phyloP scores from a whole-genome alignment of 768 basidiomycete genomes.

The Boletus sp. region DNA sequence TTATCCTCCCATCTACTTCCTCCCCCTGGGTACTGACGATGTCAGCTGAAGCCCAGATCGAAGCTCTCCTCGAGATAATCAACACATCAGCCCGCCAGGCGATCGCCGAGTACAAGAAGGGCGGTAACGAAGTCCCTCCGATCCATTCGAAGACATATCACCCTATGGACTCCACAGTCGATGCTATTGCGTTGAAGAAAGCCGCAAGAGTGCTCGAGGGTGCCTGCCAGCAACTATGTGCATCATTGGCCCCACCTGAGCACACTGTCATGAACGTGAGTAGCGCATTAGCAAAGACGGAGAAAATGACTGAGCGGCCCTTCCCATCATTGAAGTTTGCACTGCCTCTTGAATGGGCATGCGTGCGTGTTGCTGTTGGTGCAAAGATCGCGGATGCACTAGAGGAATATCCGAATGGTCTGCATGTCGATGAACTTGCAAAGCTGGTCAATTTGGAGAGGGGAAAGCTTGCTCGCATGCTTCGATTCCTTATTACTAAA shows the following conservation, averaged over 20 bases:
- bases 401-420: conserved; percentile 8
- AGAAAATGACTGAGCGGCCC: not conserved
- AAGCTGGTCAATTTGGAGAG: conserved; percentile 22
- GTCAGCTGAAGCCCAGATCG: conserved; percentile 15
- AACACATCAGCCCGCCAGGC: conserved; percentile 26
- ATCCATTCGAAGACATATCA: conserved; percentile 22
- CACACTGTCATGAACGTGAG: conserved; percentile 27
- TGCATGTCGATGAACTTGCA: conserved; percentile 26
- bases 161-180: conserved; percentile 21
- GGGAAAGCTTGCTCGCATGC: conserved; percentile 29
- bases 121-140: conserved; percentile 20
- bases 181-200: conserved; percentile 24
- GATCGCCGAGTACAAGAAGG: conserved; percentile 27
- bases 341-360: conserved; percentile 27
- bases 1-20: too few relatives aligned
- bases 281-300: not conserved
- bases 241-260: conserved; percentile 27
- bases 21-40: not conserved
- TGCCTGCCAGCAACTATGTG: conserved; percentile 26
- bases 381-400: too few relatives aligned
- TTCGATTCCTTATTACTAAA: conserved; percentile 31
- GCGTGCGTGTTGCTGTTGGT: conserved; percentile 17
- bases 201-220: conserved; percentile 26
- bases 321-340: conserved; percentile 7
- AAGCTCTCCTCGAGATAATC: conserved; percentile 25